These are phyloP conservation scores for Taiwanofungus camphoratus DNA, from an alignment of 1,284 basidiomycete species.

Conservation along the genomic window DNA sequence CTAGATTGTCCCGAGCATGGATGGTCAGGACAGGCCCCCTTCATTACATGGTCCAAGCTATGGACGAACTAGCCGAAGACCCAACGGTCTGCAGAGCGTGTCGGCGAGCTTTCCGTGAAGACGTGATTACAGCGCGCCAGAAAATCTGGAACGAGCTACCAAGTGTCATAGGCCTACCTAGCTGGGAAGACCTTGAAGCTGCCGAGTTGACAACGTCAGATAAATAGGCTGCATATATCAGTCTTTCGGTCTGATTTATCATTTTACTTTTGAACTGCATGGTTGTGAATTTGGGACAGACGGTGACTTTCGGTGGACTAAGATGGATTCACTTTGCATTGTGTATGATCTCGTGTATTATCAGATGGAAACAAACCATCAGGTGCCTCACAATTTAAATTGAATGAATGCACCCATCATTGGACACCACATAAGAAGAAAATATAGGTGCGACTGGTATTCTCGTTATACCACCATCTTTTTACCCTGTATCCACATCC, in stretches of 20 bases:
- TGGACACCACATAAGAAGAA: too few relatives aligned
- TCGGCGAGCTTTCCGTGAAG: constrained; percentile 36
- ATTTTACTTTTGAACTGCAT: too few relatives aligned
- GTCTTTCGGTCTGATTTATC: too few relatives aligned
- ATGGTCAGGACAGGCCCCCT: constrained; percentile 46
- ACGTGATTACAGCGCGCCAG: constrained; percentile 35
- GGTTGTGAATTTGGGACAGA: too few relatives aligned
- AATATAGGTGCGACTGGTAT: too few relatives aligned
- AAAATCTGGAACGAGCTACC: constrained; percentile 47
- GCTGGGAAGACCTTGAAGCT: constrained; percentile 39
- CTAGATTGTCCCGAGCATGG: constrained; percentile 46
- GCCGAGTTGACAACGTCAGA: constrained; percentile 22
- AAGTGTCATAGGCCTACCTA: constrained; percentile 35
- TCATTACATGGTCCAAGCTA: constrained; percentile 48
- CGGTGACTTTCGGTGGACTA: too few relatives aligned
- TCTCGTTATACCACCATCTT: too few relatives aligned
- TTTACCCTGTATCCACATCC: constrained; percentile 72
- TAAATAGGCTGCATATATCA: not conserved
- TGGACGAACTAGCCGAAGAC: constrained; percentile 34
- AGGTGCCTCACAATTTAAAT: too few relatives aligned
- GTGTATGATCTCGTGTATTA: too few relatives aligned
- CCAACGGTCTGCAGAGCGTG: constrained; percentile 39
- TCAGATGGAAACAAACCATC: too few relatives aligned
- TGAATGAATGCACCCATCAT: too few relatives aligned
- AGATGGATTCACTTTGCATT: too few relatives aligned